phyloP scores from a whole-genome alignment of 1,284 basidiomycete species.

The Pseudozyma pruni region DNA sequence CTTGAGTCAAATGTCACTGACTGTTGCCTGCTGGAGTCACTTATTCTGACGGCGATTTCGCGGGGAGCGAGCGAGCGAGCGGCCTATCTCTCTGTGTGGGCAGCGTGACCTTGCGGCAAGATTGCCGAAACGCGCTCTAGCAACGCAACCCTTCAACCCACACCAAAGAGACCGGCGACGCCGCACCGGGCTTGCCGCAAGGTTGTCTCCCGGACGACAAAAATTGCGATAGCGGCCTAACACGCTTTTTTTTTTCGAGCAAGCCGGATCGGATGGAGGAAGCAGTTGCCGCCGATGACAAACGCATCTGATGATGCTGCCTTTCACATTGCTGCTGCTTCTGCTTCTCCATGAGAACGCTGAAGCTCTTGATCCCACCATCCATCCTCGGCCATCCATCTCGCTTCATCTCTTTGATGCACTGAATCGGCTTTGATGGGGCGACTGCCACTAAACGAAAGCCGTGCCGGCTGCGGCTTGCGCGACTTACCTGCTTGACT shows the following conservation, averaged over 20 bases:
- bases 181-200: neutral
- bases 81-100: neutral
- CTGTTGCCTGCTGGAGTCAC: conserved; percentile 14
- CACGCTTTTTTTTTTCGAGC: too few relatives aligned
- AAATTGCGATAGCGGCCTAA: too few relatives aligned
- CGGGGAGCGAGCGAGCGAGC: too few relatives aligned
- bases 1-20: neutral
- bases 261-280: too few relatives aligned
- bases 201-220: neutral
- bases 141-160: neutral
- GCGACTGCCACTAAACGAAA: neutral
- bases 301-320: too few relatives aligned
- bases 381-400: too few relatives aligned
- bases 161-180: conserved; percentile 10
- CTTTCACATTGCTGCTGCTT: too few relatives aligned
- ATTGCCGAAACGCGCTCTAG: conserved; percentile 32
- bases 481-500: conserved; percentile 46
- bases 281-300: too few relatives aligned
- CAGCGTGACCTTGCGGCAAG: conserved; percentile 43
- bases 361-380: too few relatives aligned
- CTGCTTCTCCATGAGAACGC: too few relatives aligned
- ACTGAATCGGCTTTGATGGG: too few relatives aligned
- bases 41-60: neutral
- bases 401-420: too few relatives aligned
- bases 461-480: neutral